A percentile compares a stretch with the other conserved stretches of the same genome.
These are phyloP conservation scores for Selenicereus undatus DNA, from an alignment of 148 eudicot species.

Conservation along the genomic window DNA sequence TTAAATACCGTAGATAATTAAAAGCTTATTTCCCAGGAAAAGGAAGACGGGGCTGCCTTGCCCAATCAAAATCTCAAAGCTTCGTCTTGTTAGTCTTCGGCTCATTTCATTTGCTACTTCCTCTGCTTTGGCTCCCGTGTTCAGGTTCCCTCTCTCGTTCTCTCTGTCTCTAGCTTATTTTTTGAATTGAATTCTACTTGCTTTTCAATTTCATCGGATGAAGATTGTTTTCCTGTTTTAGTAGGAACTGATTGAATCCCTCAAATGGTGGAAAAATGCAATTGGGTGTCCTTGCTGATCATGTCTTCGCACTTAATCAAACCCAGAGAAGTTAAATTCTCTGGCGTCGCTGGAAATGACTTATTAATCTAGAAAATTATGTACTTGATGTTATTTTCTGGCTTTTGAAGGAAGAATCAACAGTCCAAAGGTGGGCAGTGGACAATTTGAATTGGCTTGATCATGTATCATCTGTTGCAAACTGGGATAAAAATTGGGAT, in stretches of 20 bases:
- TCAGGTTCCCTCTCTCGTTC: constrained; percentile 12
- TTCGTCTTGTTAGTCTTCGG: neutral
- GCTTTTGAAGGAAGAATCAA: too few species aligned
- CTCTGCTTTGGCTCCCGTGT: neutral
- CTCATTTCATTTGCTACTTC: neutral
- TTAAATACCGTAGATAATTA: too few species aligned
- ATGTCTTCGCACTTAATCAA: neutral
- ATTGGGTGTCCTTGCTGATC: neutral
- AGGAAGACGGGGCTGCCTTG: neutral
- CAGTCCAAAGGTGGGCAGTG: neutral
- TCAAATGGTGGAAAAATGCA: neutral
- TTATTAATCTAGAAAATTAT: neutral
- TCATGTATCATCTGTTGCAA: neutral
- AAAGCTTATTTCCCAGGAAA: neutral
- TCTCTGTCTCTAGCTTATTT: neutral
- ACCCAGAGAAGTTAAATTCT: neutral
- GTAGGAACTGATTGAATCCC: neutral
- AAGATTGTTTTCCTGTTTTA: neutral
- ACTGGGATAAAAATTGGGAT: neutral
- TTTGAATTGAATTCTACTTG: neutral
- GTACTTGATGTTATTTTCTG: constrained; percentile 6
- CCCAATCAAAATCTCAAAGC: neutral
- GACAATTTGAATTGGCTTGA: neutral
- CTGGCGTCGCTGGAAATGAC: too few species aligned
- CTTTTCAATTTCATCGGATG: neutral